These are phyloP conservation scores for Gracilaria caudata DNA, from an alignment of 23 red algal species.

Conservation along the genomic window DNA sequence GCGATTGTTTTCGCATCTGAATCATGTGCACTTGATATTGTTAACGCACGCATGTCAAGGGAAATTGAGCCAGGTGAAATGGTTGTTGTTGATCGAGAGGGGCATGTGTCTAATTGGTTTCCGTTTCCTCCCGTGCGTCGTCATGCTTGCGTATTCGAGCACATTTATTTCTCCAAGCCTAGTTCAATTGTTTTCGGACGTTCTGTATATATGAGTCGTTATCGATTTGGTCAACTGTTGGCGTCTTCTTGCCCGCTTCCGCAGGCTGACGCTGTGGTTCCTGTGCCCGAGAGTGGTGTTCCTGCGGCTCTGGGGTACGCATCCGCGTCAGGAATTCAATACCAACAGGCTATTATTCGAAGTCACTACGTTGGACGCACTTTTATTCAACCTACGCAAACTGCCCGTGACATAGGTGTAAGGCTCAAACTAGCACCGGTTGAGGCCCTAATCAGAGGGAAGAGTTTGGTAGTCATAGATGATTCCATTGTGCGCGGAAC, in stretches of 20 bases:
- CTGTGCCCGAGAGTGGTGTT: conserved; percentile 89
- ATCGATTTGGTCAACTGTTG: conserved; percentile 93
- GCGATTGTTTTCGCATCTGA: conserved; percentile 84
- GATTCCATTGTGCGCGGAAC: conserved; percentile 98
- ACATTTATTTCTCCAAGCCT: conserved; percentile 94
- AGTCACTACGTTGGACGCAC: conserved; percentile 97
- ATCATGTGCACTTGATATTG: conserved; percentile 91
- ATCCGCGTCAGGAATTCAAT: conserved; percentile 83
- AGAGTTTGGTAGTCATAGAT: conserved; percentile 87
- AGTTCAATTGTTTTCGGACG: conserved; percentile 92
- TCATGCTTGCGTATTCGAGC: conserved; percentile 95
- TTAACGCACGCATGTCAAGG: conserved; percentile 78
- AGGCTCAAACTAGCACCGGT: conserved; percentile 93
- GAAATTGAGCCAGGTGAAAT: conserved; percentile 98
- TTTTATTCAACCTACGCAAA: conserved; percentile 96
- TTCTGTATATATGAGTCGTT: conserved; percentile 91
- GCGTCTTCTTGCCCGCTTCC: conserved; percentile 56
- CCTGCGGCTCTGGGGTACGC: conserved; percentile 92
- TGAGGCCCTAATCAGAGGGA: conserved; percentile 77
- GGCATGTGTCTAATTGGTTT: conserved; percentile 46
- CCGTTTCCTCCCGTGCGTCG: conserved; percentile 90
- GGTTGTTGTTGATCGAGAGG: conserved; percentile 73
- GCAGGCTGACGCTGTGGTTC: conserved; percentile 76
- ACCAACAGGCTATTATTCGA: conserved; percentile 94
- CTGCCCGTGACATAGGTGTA: conserved; percentile 89